Evolutionary conservation across 257 asterid genomes (phyloP), one percentile per base, ranked within the genome.

Genomic region (Hygrophila difformis): DNA sequence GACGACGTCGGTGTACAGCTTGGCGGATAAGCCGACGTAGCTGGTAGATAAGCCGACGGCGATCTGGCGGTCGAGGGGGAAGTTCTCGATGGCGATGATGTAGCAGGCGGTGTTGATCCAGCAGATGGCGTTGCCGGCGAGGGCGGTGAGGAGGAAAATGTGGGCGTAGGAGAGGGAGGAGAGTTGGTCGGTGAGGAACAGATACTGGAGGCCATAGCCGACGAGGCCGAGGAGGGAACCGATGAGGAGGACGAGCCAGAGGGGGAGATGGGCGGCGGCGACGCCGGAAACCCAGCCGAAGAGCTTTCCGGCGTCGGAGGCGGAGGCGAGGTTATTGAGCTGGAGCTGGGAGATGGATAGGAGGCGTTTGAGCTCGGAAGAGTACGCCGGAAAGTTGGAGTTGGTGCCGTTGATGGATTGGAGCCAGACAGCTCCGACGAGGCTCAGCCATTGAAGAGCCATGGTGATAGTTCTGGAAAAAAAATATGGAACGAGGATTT

Each of bases 401-500:
- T 85, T 85, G 6, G 93, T 78, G 7, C 96, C 96, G 21, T 70
- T 82, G 14, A 74, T 58, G 47, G 85, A 57, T 56, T 81, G 96
- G n/a, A 85, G 69, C 96, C 96, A 85, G 14, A 78, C 67, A 34
- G 79, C 64, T 15, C 74, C 92, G 1, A 81, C 76, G 11, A 81
- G 65, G 70, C 76, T 79, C 10, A 86, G 59, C 94, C 96, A 86
- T 24, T 79, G 86, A n/a, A 85, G n/a, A n/a, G n/a, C n/a, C n/a
- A n/a, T n/a, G n/a, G n/a, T n/a, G n/a, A n/a, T n/a, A n/a, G n/a
- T n/a, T n/a, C n/a, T n/a, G n/a, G n/a, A n/a, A n/a, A n/a, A n/a
- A n/a, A n/a, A n/a, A n/a, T n/a, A n/a, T n/a, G n/a, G n/a, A n/a
- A n/a, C n/a, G n/a, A n/a, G n/a, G n/a, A n/a, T n/a, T n/a, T n/a